These are phyloP conservation scores for Trichosporon inkin DNA, from an alignment of 1,284 basidiomycete species.

Conservation along the genomic window DNA sequence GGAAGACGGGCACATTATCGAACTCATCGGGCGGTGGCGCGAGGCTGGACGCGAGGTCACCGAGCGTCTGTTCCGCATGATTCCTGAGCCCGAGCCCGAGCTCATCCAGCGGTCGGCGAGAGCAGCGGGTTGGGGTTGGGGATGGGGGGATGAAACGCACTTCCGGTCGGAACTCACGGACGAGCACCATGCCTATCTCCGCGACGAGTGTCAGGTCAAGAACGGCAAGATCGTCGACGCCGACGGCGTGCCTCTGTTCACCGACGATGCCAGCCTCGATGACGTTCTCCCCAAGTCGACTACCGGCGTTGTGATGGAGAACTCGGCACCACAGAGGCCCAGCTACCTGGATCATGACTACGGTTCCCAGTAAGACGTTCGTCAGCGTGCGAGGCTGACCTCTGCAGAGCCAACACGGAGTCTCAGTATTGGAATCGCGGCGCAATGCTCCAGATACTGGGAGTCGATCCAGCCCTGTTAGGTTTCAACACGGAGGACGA, in stretches of 20 bases:
- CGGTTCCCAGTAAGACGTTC: background rate
- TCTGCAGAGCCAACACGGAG: background rate
- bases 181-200: constrained; percentile 24
- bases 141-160: constrained; percentile 1
- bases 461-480: constrained; percentile 44
- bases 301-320: too few relatives aligned
- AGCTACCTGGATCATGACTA: background rate
- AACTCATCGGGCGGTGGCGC: constrained; percentile 37
- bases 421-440: constrained; percentile 37
- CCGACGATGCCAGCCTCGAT: constrained; percentile 6
- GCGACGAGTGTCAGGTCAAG: constrained; percentile 21
- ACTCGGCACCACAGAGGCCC: background rate
- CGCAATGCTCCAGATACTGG: constrained; percentile 33
- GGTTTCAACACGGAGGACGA: constrained; percentile 40
- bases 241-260: constrained; percentile 30
- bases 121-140: background rate
- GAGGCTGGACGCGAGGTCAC: constrained; percentile 41
- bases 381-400: background rate
- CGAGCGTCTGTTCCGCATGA: constrained; percentile 35
- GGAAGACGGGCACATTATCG: constrained; percentile 33
- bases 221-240: constrained; percentile 33
- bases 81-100: constrained; percentile 26
- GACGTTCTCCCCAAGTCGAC: background rate
- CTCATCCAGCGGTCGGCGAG: background rate
- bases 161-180: constrained; percentile 4